Base-by-base conservation (phyloP, 257 asterid species). In the Jacaranda copaia region DNA sequence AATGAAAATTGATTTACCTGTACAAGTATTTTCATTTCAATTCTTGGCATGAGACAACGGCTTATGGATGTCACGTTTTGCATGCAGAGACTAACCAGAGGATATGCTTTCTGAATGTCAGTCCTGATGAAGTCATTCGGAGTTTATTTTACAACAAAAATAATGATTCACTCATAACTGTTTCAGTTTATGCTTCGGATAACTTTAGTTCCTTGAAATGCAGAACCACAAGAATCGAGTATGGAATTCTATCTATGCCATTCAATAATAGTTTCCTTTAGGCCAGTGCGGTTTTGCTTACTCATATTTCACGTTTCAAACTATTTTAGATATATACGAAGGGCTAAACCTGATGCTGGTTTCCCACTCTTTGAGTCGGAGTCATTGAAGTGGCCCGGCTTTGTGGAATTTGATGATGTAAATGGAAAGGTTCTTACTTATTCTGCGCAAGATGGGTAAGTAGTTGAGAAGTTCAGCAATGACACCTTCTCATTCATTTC, bases 311-410 rank as follows among this genome's bases (percentile, higher is more conserved):
- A 48, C 35, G 8, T 42, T 8, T 49, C 35, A 4, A 68, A 38
- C 53, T 72, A 46, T 83, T 59, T 74, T 84, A 92, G 97, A 85
- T 90, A 90, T 84, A 90, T 90, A 69, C 75, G 87, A 39, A 85
- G 97, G 85, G 94, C 92, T 45, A 84, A 92, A 84, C 97, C 96
- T 39, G 96, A 89, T 85, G 96, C 93, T 36, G 97, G 97, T 46
- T 92, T 92, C 62, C 89, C 97, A 4, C 87, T 92, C 15, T 92
- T 92, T 70, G 92, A 92, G 81, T 84, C 95, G 0, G 96, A 92
- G 76, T 90, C 97, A 19, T 82, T 92, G 84, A 92, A 90, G 81
- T 92, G 97, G 97, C 97, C 97, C 7, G 97, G 97, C 52, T 92
- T 92, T 83, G 97, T 90, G 68, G 97, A 90, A 85, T 92, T 92